Evolutionary conservation across 495 filamentous ascomycete species (phyloP).

Genomic region (Acidomyces sp.): DNA sequence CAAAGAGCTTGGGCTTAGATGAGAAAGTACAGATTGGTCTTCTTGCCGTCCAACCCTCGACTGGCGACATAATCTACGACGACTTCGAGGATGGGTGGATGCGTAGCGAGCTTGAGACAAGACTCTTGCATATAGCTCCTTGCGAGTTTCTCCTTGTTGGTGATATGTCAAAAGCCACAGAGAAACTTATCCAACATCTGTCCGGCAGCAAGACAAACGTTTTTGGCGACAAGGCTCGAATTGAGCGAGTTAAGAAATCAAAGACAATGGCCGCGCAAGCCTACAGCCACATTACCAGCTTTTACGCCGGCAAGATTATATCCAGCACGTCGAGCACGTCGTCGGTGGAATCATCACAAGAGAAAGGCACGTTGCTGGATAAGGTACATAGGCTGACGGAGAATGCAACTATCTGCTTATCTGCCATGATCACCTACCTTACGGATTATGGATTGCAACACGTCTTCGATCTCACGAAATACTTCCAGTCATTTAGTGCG

Average conservation of each 20-base stretch:
- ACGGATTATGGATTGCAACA: constrained; percentile 89
- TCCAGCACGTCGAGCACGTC: constrained; percentile 9
- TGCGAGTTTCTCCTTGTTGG: constrained; percentile 96
- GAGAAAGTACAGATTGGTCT: constrained; percentile 90
- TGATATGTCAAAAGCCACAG: constrained; percentile 79
- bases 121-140: constrained; percentile 85
- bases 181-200: constrained; percentile 83
- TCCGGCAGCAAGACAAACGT: constrained; percentile 82
- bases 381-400: constrained; percentile 78
- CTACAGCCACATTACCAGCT: constrained; percentile 80
- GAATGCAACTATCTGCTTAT: constrained; percentile 79
- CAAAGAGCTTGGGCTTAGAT: constrained; percentile 76
- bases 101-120: constrained; percentile 89
- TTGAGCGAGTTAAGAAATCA: constrained; percentile 62
- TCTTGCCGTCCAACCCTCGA: constrained; percentile 87
- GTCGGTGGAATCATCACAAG: constrained; percentile 18
- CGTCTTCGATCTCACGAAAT: constrained; percentile 91
- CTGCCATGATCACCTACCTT: constrained; percentile 91
- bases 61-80: constrained; percentile 92
- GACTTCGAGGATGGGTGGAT: constrained; percentile 97
- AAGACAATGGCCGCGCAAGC: constrained; percentile 76
- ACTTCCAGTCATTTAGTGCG: constrained; percentile 93
- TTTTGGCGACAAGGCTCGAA: constrained; percentile 76
- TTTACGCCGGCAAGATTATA: constrained; percentile 84
- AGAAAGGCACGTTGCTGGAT: constrained; percentile 54